Evolutionary conservation across 441 rosid species (phyloP).

Genomic region (Euphorbia schlechtendalii): DNA sequence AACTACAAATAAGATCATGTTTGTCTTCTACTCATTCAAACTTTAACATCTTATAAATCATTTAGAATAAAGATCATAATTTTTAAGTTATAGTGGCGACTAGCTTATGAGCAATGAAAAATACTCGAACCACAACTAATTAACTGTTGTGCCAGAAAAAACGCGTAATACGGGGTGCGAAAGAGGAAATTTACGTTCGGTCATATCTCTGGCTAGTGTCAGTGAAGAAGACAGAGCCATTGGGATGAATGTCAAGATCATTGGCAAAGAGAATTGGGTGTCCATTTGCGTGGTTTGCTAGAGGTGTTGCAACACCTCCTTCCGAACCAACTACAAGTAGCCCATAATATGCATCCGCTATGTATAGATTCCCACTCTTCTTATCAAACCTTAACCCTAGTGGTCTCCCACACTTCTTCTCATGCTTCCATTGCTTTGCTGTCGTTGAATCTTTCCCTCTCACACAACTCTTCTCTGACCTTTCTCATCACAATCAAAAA

Average conservation of each 20-base stretch:
- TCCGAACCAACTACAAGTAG: slow-evolving; percentile 68
- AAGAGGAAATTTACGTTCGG: slow-evolving; percentile 45
- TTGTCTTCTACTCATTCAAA: too few species aligned
- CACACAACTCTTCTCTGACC: slow-evolving; percentile 73
- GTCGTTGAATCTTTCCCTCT: slow-evolving; percentile 84
- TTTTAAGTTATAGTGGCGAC: too few species aligned
- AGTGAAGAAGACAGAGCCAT: slow-evolving; percentile 93
- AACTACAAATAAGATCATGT: too few species aligned
- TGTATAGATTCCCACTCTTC: slow-evolving; percentile 56
- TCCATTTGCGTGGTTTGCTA: slow-evolving; percentile 65
- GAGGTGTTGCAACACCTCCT: slow-evolving; percentile 74
- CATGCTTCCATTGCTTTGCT: slow-evolving; percentile 81
- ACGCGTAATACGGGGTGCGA: too few species aligned
- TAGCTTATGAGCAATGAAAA: too few species aligned
- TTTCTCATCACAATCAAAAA: slow-evolving; percentile 22
- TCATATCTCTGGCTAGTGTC: slow-evolving; percentile 89
- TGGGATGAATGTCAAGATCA: slow-evolving; percentile 74
- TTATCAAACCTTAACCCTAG: slow-evolving; percentile 77
- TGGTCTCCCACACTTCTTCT: slow-evolving; percentile 82
- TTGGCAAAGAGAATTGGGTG: slow-evolving; percentile 81
- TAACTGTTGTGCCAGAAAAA: too few species aligned
- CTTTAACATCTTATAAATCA: too few species aligned
- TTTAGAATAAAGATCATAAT: too few species aligned
- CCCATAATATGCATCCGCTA: slow-evolving; percentile 89
- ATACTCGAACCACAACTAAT: too few species aligned